Base-by-base conservation (phyloP, 148 eudicot species). In the Spergularia marina region DNA sequence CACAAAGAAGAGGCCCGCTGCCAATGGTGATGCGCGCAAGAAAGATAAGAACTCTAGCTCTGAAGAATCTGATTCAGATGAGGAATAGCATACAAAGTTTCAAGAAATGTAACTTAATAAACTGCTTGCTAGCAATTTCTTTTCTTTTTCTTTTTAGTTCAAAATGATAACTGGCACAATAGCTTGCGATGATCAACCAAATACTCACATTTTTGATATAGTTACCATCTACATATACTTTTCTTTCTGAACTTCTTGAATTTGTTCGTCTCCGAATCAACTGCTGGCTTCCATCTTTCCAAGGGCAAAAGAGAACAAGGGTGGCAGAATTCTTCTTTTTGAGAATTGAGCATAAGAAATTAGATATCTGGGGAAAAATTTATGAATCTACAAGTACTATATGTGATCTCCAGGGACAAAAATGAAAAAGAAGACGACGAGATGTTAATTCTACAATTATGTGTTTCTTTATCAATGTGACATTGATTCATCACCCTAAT, bases 1-100 rank as follows among this genome's bases (percentile, higher is more conserved):
- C 8, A 76, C 62, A 16, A 87, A 83, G 75, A 91, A 87, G 73
- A 85, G 83, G 39, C 7, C 81, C 39, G n/a, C 65, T 36, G 78
- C 81, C 6, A 87, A 85, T 55, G 86, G 87, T 23, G 52, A 71
- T 23, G 74, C 76, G 13, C 81, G 66, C 21, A 65, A 71, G 71
- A 81, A 85, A 76, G 79, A 80, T 36, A 21, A 52, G 60, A 18
- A 76, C 69, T 81, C 86, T 4, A 76, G 80, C 77, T 86, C 92
- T 7, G 92, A 90, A 74, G 85, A 74, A 44, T 83, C 86, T 9
- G 87, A 73, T 34, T 87, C 91, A 34, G 89, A 89, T 34, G 93
- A 87, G 49, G 86, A 89, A 65, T 84, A 81, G 78, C 70, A 23
- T 51, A 74, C 47, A 82, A 55, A 60, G 17, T 10, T 51, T 23